Percentiles rank a stretch among this genome's conserved stretches.
Evolutionary conservation across 768 basidiomycete species (phyloP).

Genomic region (Leucosporidium creatinivorum): DNA sequence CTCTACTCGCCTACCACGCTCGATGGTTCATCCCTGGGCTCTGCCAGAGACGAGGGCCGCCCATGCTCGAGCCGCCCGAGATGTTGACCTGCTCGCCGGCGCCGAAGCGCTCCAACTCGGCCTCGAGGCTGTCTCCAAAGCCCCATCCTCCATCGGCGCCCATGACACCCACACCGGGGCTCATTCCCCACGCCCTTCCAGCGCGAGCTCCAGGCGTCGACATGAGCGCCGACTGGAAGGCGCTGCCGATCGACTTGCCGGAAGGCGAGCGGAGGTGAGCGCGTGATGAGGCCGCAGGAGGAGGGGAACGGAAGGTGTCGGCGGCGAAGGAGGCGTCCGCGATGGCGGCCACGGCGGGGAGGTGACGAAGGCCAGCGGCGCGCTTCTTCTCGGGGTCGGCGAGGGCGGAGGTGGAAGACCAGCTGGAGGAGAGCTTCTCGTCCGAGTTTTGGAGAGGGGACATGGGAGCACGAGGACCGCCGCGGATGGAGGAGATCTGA

Average conservation of each 20-base stretch:
- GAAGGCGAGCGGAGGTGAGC: background rate
- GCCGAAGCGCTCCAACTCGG: background rate
- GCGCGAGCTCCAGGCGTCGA: background rate
- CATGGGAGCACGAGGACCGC: slow-evolving; percentile 25
- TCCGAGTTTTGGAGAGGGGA: slow-evolving; percentile 23
- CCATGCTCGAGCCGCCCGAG: background rate
- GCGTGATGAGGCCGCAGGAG: background rate
- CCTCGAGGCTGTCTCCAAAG: background rate
- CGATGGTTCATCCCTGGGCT: background rate
- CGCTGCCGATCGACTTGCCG: background rate
- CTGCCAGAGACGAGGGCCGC: background rate
- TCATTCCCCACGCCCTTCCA: background rate
- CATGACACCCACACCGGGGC: background rate
- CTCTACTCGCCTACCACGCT: background rate
- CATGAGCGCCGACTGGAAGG: background rate
- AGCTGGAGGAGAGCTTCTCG: slow-evolving; percentile 13
- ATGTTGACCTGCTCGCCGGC: background rate
- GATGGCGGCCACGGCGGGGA: slow-evolving; percentile 31
- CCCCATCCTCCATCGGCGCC: background rate
- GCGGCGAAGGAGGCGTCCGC: slow-evolving; percentile 2
- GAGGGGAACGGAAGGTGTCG: slow-evolving; percentile 4
- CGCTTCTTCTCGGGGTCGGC: too few species aligned
- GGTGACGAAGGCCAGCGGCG: too few species aligned
- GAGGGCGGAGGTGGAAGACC: slow-evolving; percentile 16
- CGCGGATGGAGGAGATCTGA: slow-evolving; percentile 30